Evolutionary conservation across 2,329 filamentous ascomycete species (phyloP).

Genomic region (Cercospora sojina): DNA sequence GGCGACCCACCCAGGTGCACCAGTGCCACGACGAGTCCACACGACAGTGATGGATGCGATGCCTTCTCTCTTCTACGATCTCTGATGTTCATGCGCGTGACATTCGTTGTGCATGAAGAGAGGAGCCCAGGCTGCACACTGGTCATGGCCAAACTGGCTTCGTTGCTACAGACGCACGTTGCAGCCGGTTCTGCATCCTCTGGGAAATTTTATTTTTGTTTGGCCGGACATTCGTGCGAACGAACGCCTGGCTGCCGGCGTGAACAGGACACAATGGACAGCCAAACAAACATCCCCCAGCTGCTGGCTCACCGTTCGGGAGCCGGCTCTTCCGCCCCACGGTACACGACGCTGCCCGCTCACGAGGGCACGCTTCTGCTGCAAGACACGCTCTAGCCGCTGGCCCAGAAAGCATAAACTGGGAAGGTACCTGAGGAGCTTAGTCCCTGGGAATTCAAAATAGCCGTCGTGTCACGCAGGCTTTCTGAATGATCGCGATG

Average conservation of each 20-base stretch:
- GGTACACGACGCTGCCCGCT: background rate
- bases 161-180: background rate
- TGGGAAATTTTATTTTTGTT: background rate
- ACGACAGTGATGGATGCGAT: background rate
- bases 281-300: background rate
- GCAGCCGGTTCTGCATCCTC: background rate
- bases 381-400: conserved; percentile 3
- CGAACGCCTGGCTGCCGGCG: background rate
- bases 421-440: conserved; percentile 4
- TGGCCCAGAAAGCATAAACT: background rate
- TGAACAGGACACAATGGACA: background rate
- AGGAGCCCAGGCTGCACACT: conserved; percentile 2
- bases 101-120: conserved; percentile 3
- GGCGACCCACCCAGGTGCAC: background rate
- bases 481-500: background rate
- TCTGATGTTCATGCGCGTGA: background rate
- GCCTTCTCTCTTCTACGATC: background rate
- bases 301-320: background rate
- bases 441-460: background rate
- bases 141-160: conserved; percentile 1
- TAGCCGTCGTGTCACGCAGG: background rate
- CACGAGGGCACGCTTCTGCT: conserved; percentile 3
- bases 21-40: background rate
- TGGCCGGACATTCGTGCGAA: background rate
- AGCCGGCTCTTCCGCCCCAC: background rate